These are phyloP conservation scores for Kregervanrija fluxuum DNA, from an alignment of 805 yeast species.

Conservation along the genomic window DNA sequence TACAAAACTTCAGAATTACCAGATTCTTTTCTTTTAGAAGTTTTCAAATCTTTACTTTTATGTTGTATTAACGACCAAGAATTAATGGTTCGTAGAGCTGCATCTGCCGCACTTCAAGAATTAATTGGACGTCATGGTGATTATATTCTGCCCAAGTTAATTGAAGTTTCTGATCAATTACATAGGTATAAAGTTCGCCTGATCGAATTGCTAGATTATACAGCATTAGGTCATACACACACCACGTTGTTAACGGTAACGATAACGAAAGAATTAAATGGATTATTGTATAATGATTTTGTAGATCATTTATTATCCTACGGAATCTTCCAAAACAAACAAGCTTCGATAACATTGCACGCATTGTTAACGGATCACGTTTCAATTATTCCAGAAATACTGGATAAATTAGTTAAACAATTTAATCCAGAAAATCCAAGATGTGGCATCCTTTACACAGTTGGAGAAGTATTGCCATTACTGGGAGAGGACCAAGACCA, in stretches of 20 bases:
- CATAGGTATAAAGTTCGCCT: constrained; percentile 38
- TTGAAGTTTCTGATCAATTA: constrained; percentile 8
- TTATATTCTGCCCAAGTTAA: constrained; percentile 22
- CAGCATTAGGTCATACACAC: constrained; percentile 36
- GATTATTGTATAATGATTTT: constrained; percentile 20
- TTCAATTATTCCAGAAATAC: too few relatives aligned
- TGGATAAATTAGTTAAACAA: too few relatives aligned
- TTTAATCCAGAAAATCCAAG: too few relatives aligned
- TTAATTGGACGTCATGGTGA: constrained; percentile 68
- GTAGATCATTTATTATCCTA: constrained; percentile 26
- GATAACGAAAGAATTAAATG: constrained; percentile 10
- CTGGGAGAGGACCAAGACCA: too few relatives aligned
- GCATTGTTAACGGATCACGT: too few relatives aligned
- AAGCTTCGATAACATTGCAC: too few relatives aligned
- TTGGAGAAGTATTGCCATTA: too few relatives aligned
- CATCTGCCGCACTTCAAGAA: constrained; percentile 84
- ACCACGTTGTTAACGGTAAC: constrained; percentile 29
- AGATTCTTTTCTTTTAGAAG: constrained; percentile 8
- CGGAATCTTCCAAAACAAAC: constrained; percentile 15
- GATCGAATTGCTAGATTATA: constrained; percentile 53
- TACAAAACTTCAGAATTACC: constrained; percentile 16
- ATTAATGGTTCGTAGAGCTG: constrained; percentile 67
- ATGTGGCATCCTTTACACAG: too few relatives aligned
- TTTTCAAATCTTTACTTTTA: constrained; percentile 36
- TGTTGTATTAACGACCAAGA: constrained; percentile 67